Conservation (phyloP, 345 rosid species). For the Hevea brasiliensis region DNA sequence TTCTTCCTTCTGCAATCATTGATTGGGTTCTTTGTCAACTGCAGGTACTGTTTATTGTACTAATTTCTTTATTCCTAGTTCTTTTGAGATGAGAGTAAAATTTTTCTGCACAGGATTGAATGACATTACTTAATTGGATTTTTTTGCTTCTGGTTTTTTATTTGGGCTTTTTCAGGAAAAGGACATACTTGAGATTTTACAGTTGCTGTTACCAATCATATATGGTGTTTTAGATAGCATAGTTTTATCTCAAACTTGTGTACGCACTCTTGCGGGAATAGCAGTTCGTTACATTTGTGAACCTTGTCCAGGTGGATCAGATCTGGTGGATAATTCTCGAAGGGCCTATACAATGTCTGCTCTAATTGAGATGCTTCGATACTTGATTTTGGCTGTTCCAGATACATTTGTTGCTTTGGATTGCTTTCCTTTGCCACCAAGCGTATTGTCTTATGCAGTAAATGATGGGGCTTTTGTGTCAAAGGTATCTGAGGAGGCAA, state of each 20-base stretch:
- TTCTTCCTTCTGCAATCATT: slow-evolving; percentile 80
- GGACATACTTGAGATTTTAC: slow-evolving; percentile 72
- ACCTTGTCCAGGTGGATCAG: slow-evolving; percentile 91
- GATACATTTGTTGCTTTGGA: slow-evolving; percentile 94
- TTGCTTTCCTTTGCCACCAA: slow-evolving; percentile 88
- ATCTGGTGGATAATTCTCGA: slow-evolving; percentile 92
- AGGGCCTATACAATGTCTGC: slow-evolving; percentile 92
- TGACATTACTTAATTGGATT: slow-evolving; percentile 5
- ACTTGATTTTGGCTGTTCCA: slow-evolving; percentile 83
- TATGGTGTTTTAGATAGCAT: slow-evolving; percentile 82
- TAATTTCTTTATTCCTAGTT: not conserved
- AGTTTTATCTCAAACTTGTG: slow-evolving; percentile 84
- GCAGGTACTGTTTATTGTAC: slow-evolving; percentile 48
- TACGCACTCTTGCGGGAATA: slow-evolving; percentile 65
- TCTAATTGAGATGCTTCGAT: slow-evolving; percentile 84
- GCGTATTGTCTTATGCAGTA: slow-evolving; percentile 62
- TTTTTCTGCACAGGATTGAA: not conserved
- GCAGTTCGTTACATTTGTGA: slow-evolving; percentile 80
- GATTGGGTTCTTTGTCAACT: slow-evolving; percentile 94
- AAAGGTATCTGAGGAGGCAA: slow-evolving; percentile 68
- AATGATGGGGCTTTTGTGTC: slow-evolving; percentile 66
- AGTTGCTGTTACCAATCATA: slow-evolving; percentile 85
- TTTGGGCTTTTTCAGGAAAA: slow-evolving; percentile 64
- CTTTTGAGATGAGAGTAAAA: not conserved
- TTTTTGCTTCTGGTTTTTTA: slow-evolving; percentile 13